Base-by-base conservation (phyloP, 2,329 filamentous ascomycete genomes). In the Fusarium odoratissimum region DNA sequence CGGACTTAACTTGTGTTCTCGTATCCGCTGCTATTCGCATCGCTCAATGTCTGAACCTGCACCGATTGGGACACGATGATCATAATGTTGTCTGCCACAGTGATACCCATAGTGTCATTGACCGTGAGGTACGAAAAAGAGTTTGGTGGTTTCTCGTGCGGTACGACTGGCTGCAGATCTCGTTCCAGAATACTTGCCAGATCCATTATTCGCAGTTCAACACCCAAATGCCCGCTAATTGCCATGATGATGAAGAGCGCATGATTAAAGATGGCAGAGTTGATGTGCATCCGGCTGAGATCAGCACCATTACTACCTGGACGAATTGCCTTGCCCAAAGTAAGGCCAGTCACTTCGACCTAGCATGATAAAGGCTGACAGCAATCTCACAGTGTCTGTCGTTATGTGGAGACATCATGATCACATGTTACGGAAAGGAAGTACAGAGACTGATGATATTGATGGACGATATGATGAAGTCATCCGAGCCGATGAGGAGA, bases 101-200 rank as follows among this genome's bases (percentile, higher is more conserved):
- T 25, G 25, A 25, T 25, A 25, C 25, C 25, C 25, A 25, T 25
- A 25, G 25, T 25, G 25, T 25, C 25, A 25, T 25, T 25, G 25
- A 33, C 14, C 30, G 56, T 12, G 44, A 64, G 13, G 25, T 64
- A 9, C 45, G 45, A 41, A 64, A 49, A 25, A 30, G 44, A 7
- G 13, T 64, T 0, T 64, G 60, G 60, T 64, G 56, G 60, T 64
- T 64, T 25, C 60, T 64, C 3, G 60, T 61, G 3, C 60, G 60
- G 5, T 64, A 64, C 12, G 60, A 61, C n/a, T 64, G 60, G 60
- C 17, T 64, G 11, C 56, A 64, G 6, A 64, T 64, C 6, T 31
- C 60, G 4, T 64, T 44, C 8, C 60, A 64, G 9, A 64, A 64
- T 17, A 64, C 56, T 2, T 64, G 60, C 19, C 60, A 64, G 8